Conservation (phyloP, 2,329 filamentous ascomycete species). For the Cyphellophora europaea region DNA sequence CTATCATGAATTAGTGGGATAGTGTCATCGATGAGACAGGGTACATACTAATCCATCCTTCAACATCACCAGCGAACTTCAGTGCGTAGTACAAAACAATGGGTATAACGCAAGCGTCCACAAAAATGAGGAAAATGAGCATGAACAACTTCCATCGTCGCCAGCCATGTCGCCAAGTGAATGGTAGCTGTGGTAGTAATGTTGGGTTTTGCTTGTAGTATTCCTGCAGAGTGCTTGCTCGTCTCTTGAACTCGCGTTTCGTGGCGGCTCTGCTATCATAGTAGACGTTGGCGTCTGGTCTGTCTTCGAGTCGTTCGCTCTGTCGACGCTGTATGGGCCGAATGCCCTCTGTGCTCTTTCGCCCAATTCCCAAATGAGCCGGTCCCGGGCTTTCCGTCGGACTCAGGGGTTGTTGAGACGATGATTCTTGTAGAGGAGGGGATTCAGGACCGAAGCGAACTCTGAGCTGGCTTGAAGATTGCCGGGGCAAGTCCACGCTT, state of each 20-base stretch:
- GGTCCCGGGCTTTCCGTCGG: background rate
- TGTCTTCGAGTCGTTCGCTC: slow-evolving; percentile 6
- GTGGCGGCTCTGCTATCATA: slow-evolving; percentile 21
- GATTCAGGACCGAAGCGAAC: slow-evolving; percentile 12
- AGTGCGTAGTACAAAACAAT: slow-evolving; percentile 19
- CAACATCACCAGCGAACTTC: slow-evolving; percentile 15
- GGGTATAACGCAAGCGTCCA: slow-evolving; percentile 19
- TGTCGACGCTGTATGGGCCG: slow-evolving; percentile 5
- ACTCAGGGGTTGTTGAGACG: background rate
- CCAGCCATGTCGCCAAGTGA: slow-evolving; percentile 17
- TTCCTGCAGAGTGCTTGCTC: slow-evolving; percentile 18
- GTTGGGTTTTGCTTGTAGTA: slow-evolving; percentile 17
- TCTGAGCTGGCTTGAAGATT: slow-evolving; percentile 1
- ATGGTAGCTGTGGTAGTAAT: slow-evolving; percentile 20
- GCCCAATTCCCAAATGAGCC: background rate
- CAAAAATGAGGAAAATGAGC: slow-evolving; percentile 17
- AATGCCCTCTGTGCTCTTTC: slow-evolving; percentile 2
- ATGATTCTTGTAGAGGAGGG: background rate
- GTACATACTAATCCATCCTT: slow-evolving; percentile 16
- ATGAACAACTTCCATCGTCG: slow-evolving; percentile 16
- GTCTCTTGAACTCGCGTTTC: slow-evolving; percentile 18
- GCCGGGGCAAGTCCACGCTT: slow-evolving; percentile 7
- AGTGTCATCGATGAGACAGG: background rate
- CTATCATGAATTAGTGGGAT: slow-evolving; percentile 5
- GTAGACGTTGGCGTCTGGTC: slow-evolving; percentile 16